Base-by-base conservation (phyloP, 2,329 filamentous ascomycete genomes). In the Ascochyta koolunga region DNA sequence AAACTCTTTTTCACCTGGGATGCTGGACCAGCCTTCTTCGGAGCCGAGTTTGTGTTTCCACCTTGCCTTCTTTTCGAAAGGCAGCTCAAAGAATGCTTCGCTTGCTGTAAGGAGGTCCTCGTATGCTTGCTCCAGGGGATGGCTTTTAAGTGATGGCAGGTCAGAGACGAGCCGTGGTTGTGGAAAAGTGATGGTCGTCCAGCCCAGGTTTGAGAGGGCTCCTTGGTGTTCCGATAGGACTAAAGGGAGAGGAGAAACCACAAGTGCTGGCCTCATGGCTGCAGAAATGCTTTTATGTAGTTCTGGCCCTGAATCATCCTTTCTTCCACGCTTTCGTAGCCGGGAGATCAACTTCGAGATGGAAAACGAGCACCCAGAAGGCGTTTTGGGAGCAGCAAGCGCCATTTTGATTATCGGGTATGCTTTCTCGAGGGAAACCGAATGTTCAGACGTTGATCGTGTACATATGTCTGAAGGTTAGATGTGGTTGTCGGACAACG, bases 1-100 rank as follows among this genome's bases (percentile, higher is more conserved):
- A 57, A 76, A 75, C 52, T 76, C 73, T 48, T 76, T 76, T 47
- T 76, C 73, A 7, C 73, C 72, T 0, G 60, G 62, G 16, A 76
- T 70, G 18, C 62, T 63, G 19, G 61, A 64, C 69, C 70, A 76
- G 29, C 73, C 73, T 60, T 75, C 73, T 60, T 76, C 73, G 35
- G 62, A 61, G 16, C 66, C 64, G 29, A 73, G 66, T n/a, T 61
- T 61, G 35, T 69, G 71, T 31, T 68, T 67, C 70, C 69, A 76
- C 32, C 54, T 36, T 15, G 42, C 15, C 37, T 76, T 76, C 25
- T 68, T 57, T 0, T 49, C 32, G 29, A 54, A 47, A 6, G 67
- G 61, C 2, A 63, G 64, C 22, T 57, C 49, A 58, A 76, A 76
- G 56, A 76, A 76, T 2, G 54, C 38, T 45, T 70, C 65, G 10